Conservation (phyloP, 2,329 filamentous ascomycete genomes). For the Aspergillus luchuensis region DNA sequence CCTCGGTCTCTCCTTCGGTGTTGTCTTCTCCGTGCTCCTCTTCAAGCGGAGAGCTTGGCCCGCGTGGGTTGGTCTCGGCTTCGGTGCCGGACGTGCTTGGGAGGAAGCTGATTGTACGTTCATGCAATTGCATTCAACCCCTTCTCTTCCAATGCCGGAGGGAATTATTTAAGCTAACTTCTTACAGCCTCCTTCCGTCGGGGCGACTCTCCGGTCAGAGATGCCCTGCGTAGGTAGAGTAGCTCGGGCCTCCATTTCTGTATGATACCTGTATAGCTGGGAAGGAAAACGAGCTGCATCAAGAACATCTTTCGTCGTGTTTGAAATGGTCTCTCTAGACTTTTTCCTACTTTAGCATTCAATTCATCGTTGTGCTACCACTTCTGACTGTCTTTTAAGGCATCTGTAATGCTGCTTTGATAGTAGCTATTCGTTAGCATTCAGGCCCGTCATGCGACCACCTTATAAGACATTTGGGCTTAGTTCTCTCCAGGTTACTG, state of each 20-base stretch:
- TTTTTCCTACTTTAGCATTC: conserved; percentile 22
- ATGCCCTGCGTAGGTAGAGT: conserved; percentile 41
- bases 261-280: conserved; percentile 44
- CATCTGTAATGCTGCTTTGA: background rate
- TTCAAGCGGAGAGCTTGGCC: conserved; percentile 99
- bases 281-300: conserved; percentile 20
- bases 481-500: background rate
- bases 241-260: conserved; percentile 27
- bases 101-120: conserved; percentile 90
- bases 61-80: conserved; percentile 89
- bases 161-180: conserved; percentile 16
- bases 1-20: conserved; percentile 92
- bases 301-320: conserved; percentile 14
- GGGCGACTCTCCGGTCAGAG: conserved; percentile 43
- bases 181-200: conserved; percentile 47
- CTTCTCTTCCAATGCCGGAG: background rate
- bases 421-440: background rate
- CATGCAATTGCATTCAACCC: background rate
- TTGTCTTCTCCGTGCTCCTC: conserved; percentile 96
- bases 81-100: conserved; percentile 94
- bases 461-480: background rate
- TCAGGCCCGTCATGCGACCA: background rate
- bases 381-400: conserved; percentile 1
- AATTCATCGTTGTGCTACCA: conserved; percentile 17
- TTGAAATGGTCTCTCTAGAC: conserved; percentile 26